A percentile compares a stretch with the other conserved stretches of the same genome.
Evolutionary conservation across 2,329 filamentous ascomycete species (phyloP).

Genomic region (Fusarium sp.): DNA sequence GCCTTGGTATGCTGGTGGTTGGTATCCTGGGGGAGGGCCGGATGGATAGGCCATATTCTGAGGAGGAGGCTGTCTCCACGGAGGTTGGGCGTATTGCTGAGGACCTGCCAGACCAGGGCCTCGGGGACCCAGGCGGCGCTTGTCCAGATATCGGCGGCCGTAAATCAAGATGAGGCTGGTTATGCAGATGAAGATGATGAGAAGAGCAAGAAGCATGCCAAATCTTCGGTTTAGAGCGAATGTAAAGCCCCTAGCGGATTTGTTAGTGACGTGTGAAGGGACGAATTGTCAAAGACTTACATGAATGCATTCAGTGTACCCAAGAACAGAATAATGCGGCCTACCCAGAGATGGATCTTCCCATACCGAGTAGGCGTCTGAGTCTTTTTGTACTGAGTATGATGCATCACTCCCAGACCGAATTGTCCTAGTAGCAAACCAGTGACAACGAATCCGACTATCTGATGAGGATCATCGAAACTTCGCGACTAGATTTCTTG

Average conservation of each 20-base stretch:
- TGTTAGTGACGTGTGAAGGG: not conserved
- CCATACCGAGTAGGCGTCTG: conserved; percentile 61
- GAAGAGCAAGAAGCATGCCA: conserved; percentile 59
- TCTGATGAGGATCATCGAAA: conserved; percentile 66
- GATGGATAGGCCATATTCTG: conserved; percentile 39
- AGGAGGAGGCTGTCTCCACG: conserved; percentile 46
- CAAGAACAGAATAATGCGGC: conserved; percentile 63
- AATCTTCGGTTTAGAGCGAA: conserved; percentile 63
- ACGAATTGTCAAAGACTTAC: conserved; percentile 51
- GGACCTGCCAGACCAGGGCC: conserved; percentile 27
- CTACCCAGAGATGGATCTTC: conserved; percentile 67
- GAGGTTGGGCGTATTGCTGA: conserved; percentile 45
- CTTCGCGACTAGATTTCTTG: conserved; percentile 57
- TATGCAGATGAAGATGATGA: conserved; percentile 58
- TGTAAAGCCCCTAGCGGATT: conserved; percentile 61
- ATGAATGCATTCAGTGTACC: conserved; percentile 68
- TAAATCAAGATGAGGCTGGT: conserved; percentile 53
- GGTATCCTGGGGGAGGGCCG: conserved; percentile 50
- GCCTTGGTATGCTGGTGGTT: conserved; percentile 48
- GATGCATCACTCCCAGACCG: conserved; percentile 65
- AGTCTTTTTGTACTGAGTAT: conserved; percentile 63
- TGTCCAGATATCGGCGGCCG: conserved; percentile 44
- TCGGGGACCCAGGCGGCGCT: conserved; percentile 33
- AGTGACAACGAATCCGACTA: conserved; percentile 67
- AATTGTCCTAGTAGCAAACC: conserved; percentile 64